Conservation (phyloP, 352 stramenopile species). For the Phytophthora aleatoria region DNA sequence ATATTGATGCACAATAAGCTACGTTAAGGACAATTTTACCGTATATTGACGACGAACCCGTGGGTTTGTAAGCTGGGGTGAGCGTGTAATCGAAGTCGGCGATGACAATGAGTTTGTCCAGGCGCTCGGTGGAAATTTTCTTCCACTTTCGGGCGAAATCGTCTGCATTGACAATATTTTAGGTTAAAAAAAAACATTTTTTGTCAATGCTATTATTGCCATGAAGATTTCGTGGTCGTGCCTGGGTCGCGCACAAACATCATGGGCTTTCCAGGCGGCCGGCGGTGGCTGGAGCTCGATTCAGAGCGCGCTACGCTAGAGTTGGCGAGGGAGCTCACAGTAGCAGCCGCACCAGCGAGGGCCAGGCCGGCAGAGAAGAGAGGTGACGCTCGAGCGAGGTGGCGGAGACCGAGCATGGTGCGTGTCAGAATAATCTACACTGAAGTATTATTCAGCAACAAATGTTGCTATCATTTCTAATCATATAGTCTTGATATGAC, state of each 20-base stretch:
- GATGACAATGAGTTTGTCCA: constrained; percentile 79
- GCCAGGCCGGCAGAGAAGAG: constrained; percentile 17
- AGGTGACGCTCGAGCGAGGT: constrained; percentile 8
- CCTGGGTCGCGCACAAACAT: constrained; percentile 46
- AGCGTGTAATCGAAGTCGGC: constrained; percentile 86
- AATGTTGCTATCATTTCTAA: no score
- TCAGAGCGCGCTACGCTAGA: not conserved
- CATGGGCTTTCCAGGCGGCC: constrained; percentile 34
- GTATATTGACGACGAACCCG: constrained; percentile 24
- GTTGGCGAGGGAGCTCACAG: not conserved
- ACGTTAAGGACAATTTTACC: constrained; percentile 1
- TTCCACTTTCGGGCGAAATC: constrained; percentile 77
- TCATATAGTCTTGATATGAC: no score
- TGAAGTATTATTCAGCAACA: no score
- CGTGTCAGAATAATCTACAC: not conserved
- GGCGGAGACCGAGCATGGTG: constrained; percentile 6
- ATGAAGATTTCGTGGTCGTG: not conserved
- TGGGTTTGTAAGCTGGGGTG: constrained; percentile 65
- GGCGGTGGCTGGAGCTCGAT: constrained; percentile 13
- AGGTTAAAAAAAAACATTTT: not conserved
- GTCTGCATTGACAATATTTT: constrained; percentile 36
- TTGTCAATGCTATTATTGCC: constrained; percentile 2
- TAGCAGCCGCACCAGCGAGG: constrained; percentile 6
- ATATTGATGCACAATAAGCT: not conserved
- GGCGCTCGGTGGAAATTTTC: constrained; percentile 68